These are phyloP conservation scores for Pholiota microspora DNA, from an alignment of 768 basidiomycete genomes.

Conservation along the genomic window DNA sequence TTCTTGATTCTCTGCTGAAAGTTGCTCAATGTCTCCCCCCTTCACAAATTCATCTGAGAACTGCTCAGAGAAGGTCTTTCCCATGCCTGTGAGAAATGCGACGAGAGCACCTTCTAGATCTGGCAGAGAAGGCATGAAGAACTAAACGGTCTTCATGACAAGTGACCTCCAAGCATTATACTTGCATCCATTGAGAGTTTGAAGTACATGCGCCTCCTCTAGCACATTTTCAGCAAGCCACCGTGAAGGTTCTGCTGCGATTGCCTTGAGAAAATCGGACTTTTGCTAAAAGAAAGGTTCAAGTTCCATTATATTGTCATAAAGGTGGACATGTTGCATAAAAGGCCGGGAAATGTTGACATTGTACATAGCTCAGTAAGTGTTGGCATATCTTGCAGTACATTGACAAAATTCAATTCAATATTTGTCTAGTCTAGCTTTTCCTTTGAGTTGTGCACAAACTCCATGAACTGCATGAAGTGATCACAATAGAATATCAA, in stretches of 20 bases:
- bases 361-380: conserved; percentile 22
- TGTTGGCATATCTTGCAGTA: conserved; percentile 22
- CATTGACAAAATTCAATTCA: conserved; percentile 23
- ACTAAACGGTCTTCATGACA: conserved; percentile 7
- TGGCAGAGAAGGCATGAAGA: conserved; percentile 9
- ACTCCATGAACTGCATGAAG: conserved; percentile 18
- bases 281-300: conserved; percentile 15
- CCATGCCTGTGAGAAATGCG: conserved; percentile 20
- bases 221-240: no score
- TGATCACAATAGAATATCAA: conserved; percentile 8
- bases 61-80: conserved; percentile 17
- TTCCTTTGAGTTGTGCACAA: conserved; percentile 19
- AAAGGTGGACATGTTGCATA: conserved; percentile 17
- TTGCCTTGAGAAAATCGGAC: no score
- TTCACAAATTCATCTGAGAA: conserved; percentile 26
- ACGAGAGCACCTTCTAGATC: conserved; percentile 12
- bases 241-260: no score
- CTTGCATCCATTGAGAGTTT: no score
- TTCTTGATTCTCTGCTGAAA: conserved; percentile 5
- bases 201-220: no score
- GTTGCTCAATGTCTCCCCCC: conserved; percentile 16
- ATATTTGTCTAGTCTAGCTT: conserved; percentile 21
- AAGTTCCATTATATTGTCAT: conserved; percentile 23
- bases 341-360: conserved; percentile 23
- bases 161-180: no score